These are phyloP conservation scores for Linanthus parryae DNA, from an alignment of 148 eudicot genomes.

Conservation along the genomic window DNA sequence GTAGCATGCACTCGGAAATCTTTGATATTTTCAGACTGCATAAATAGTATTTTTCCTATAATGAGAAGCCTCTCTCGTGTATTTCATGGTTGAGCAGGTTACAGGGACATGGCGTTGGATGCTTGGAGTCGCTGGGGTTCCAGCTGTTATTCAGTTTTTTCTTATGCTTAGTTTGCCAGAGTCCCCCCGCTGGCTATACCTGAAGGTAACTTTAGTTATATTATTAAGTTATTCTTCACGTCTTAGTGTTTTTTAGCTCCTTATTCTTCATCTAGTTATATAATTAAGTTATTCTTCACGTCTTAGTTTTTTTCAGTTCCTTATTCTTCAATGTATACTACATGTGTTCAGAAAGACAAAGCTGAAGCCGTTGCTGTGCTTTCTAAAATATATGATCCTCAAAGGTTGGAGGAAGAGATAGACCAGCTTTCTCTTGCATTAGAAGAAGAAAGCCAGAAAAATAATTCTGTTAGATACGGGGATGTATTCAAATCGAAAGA, in stretches of 20 bases:
- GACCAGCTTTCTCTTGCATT: slow-evolving; percentile 64
- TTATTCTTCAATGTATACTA: background rate
- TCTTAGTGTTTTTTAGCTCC: too few relatives aligned
- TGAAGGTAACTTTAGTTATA: slow-evolving; percentile 44
- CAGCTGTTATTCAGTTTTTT: slow-evolving; percentile 73
- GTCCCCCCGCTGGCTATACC: slow-evolving; percentile 95
- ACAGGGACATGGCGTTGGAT: slow-evolving; percentile 99
- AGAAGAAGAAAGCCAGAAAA: slow-evolving; percentile 58
- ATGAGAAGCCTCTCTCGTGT: too few relatives aligned
- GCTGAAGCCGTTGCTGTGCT: slow-evolving; percentile 68
- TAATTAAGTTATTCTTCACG: too few relatives aligned
- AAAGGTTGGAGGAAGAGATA: slow-evolving; percentile 73
- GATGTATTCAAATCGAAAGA: slow-evolving; percentile 76
- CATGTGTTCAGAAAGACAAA: slow-evolving; percentile 58
- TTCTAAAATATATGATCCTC: slow-evolving; percentile 82
- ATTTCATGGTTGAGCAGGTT: slow-evolving; percentile 73
- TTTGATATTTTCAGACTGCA: too few relatives aligned
- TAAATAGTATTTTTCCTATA: too few relatives aligned
- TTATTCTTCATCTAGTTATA: background rate
- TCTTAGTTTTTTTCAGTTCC: too few relatives aligned
- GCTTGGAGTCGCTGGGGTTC: slow-evolving; percentile 91
- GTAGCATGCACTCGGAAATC: too few relatives aligned
- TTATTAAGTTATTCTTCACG: background rate
- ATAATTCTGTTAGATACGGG: slow-evolving; percentile 47
- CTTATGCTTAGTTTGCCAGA: slow-evolving; percentile 84